Evolutionary conservation across 805 yeast species (phyloP), one percentile per base, ranked within the genome.

Genomic region (Suhomyces kilbournensis): DNA sequence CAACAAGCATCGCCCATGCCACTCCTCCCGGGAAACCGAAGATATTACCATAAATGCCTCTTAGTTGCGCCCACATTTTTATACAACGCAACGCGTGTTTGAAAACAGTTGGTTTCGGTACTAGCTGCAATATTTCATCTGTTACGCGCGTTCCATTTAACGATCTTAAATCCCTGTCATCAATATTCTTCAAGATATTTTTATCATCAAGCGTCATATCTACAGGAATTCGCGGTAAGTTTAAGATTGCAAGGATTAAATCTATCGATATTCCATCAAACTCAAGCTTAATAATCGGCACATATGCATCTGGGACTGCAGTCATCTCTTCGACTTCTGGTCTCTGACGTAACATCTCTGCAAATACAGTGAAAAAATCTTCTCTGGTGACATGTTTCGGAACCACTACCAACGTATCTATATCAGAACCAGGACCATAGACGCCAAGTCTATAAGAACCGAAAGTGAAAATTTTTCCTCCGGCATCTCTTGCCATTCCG

Each of bases 1-100:
- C 99, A n/a, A 92, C 97, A 40, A 94, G 70, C 97, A 94, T 94
- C 0, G 99, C 99, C 99, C 99, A 94, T 1, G 99, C 99, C 47
- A 94, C 99, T 69, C 99, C 99, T 63, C 99, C 99, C 0, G 98
- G 99, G 70, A 93, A 94, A 0, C 99, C 99, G 79, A 87, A 90
- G 44, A 94, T 87, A 65, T 94, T 94, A 6, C 90, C 97, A 70
- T 94, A 94, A 14, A 94, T 82, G 0, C 97, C 98, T 48, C 98
- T 79, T 62, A 91, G 83, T 65, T 91, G 93, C 0, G 99, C 99
- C 99, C 99, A 94, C 63, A 94, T 77, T 69, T 94, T 94, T 57
- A 94, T 88, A 14, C 96, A 92, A 57, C 99, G 77, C 53, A 94
- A 74, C 1, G 97, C 97, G 60, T 91, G 92, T 64, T 90, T 89